A percentile compares a stretch with the other conserved stretches of the same genome.
Evolutionary conservation across 768 basidiomycete species (phyloP).

Genomic region (button mushroom (Agaricus bisporus)): DNA sequence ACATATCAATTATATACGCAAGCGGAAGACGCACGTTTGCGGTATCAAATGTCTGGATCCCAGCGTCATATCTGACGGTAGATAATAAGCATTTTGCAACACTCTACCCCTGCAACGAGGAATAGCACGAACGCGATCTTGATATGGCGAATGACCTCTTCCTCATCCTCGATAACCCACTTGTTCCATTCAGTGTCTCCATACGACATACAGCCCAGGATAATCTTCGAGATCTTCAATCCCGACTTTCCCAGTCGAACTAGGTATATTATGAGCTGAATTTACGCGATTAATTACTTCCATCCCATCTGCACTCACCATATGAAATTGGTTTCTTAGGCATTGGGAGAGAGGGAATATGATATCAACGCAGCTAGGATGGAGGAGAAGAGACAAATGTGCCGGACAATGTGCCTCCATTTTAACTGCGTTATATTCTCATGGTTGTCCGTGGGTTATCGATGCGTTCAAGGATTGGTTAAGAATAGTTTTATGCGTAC

Average conservation of each 20-base stretch:
- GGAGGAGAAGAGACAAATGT: too few species aligned
- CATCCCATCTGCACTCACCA: not conserved
- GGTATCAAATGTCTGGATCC: constrained; percentile 59
- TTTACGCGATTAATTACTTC: not conserved
- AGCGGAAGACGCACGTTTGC: constrained; percentile 29
- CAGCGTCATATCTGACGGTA: constrained; percentile 48
- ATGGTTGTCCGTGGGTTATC: not conserved
- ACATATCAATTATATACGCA: constrained; percentile 1
- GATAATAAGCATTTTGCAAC: not conserved
- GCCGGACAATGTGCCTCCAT: too few species aligned
- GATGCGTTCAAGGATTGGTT: too few species aligned
- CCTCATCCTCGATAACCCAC: constrained; percentile 42
- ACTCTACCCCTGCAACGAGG: not conserved
- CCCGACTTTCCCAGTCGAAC: constrained; percentile 48
- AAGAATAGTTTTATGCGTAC: too few species aligned
- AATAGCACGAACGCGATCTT: constrained; percentile 15
- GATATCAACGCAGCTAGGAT: too few species aligned
- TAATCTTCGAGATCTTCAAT: constrained; percentile 58
- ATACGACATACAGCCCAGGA: constrained; percentile 60
- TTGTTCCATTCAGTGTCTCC: constrained; percentile 45
- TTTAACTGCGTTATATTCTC: too few species aligned
- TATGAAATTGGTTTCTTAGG: not conserved
- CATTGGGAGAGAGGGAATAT: not conserved
- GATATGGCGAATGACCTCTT: constrained; percentile 43
- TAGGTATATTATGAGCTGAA: constrained; percentile 11